Evolutionary conservation across 2,329 filamentous ascomycete species (phyloP).

Genomic region (Fonsecaea erecta): DNA sequence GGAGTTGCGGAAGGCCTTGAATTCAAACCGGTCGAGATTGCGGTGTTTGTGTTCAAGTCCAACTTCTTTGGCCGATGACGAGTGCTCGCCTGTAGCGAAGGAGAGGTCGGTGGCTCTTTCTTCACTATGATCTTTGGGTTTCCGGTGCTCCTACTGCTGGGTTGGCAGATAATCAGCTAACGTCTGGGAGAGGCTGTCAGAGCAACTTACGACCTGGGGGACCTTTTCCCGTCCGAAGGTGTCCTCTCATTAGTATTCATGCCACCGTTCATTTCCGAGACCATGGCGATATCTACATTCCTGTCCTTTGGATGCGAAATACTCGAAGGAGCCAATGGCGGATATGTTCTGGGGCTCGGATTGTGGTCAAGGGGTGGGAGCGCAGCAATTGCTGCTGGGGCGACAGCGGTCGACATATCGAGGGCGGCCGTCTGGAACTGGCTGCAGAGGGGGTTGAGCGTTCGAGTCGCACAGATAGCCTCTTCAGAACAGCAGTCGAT

Average conservation of each 20-base stretch:
- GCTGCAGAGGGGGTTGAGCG: background rate
- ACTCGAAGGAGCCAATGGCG: slow-evolving; percentile 47
- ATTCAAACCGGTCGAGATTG: slow-evolving; percentile 40
- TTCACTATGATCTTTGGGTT: slow-evolving; percentile 88
- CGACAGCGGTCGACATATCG: slow-evolving; percentile 56
- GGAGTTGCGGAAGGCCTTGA: slow-evolving; percentile 67
- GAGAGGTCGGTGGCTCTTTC: slow-evolving; percentile 86
- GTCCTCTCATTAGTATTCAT: slow-evolving; percentile 34
- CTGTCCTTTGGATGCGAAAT: slow-evolving; percentile 38
- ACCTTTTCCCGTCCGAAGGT: slow-evolving; percentile 57
- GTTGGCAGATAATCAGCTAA: slow-evolving; percentile 33
- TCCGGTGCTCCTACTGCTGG: slow-evolving; percentile 52
- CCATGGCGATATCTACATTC: slow-evolving; percentile 24
- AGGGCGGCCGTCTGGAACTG: slow-evolving; percentile 7
- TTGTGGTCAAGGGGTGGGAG: slow-evolving; percentile 52
- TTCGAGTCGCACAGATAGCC: background rate
- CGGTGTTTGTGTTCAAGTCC: slow-evolving; percentile 68
- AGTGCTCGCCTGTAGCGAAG: slow-evolving; percentile 70
- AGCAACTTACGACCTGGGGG: slow-evolving; percentile 56
- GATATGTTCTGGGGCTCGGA: slow-evolving; percentile 51
- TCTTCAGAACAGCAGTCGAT: background rate
- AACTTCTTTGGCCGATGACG: slow-evolving; percentile 77
- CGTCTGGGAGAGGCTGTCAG: slow-evolving; percentile 34
- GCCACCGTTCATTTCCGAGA: slow-evolving; percentile 15
- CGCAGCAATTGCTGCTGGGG: slow-evolving; percentile 50